These are phyloP conservation scores for Botryotinia narcissicola DNA, from an alignment of 2,329 filamentous ascomycete genomes.

Conservation along the genomic window DNA sequence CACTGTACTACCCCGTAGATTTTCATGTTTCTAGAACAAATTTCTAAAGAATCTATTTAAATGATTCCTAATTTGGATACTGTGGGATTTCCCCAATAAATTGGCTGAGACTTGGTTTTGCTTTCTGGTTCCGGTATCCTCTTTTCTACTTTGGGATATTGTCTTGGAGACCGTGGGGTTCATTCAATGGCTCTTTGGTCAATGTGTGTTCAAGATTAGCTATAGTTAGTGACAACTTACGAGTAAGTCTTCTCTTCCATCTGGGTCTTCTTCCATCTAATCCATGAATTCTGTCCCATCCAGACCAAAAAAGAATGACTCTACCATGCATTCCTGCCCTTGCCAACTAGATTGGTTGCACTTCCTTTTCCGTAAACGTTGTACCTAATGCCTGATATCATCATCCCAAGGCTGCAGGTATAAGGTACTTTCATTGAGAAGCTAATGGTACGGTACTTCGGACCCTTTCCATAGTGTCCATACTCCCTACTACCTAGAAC, in stretches of 20 bases:
- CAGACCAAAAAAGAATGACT: neutral
- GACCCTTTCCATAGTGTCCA: constrained; percentile 1
- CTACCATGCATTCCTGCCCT: neutral
- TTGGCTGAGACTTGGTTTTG: constrained; percentile 6
- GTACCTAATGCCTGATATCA: neutral
- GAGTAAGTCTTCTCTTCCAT: neutral
- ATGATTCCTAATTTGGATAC: constrained; percentile 9
- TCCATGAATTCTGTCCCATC: neutral
- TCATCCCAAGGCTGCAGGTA: constrained; percentile 6
- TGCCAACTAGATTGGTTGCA: neutral
- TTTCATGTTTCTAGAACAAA: constrained; percentile 20
- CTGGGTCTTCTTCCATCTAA: neutral
- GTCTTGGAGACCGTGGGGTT: neutral
- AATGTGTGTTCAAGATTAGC: neutral
- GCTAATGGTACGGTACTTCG: neutral
- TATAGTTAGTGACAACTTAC: neutral
- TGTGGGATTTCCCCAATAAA: constrained; percentile 6
- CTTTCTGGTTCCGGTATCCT: neutral
- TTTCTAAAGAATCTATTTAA: constrained; percentile 10
- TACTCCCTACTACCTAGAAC: neutral
- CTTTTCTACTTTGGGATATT: constrained; percentile 8
- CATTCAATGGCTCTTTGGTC: neutral
- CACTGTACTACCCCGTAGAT: constrained; percentile 2
- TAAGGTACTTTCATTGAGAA: neutral
- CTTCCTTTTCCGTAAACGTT: constrained; percentile 4